phyloP scores from a whole-genome alignment of 148 eudicot species.

The Cornus controversa region DNA sequence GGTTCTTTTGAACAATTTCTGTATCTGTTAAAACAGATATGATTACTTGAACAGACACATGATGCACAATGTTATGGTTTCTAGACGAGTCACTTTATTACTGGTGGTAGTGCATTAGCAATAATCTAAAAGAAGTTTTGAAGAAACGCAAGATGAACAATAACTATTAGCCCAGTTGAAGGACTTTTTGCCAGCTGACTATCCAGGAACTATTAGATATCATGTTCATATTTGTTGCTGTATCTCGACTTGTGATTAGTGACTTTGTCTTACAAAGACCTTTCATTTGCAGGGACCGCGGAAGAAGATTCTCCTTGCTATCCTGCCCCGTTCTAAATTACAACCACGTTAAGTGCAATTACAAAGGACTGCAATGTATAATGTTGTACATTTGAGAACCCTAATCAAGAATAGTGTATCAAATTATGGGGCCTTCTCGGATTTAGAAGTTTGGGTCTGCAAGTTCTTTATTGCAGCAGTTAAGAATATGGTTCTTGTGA shows the following conservation, averaged over 20 bases:
- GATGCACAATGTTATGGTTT: too few species aligned
- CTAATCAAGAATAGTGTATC: too few species aligned
- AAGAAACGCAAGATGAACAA: neutral
- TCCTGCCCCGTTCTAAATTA: slow-evolving; percentile 1
- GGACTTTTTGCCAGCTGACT: neutral
- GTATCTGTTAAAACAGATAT: neutral
- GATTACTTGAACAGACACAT: neutral
- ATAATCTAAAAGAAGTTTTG: neutral
- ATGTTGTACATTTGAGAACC: too few species aligned
- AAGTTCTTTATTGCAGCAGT: neutral
- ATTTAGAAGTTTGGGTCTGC: neutral
- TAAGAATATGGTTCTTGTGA: neutral
- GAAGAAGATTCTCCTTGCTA: slow-evolving; percentile 36
- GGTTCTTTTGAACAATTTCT: neutral
- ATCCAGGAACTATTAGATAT: neutral
- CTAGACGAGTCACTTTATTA: neutral
- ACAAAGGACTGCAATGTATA: too few species aligned
- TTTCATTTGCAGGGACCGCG: slow-evolving; percentile 35
- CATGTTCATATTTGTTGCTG: neutral
- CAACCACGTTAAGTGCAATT: neutral
- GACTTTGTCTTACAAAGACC: neutral
- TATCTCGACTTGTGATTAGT: neutral
- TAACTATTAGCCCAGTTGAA: neutral
- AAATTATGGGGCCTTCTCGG: neutral
- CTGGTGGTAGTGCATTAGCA: neutral